These are phyloP conservation scores for Termitomyces titanicus DNA, from an alignment of 768 basidiomycete species.

Conservation along the genomic window DNA sequence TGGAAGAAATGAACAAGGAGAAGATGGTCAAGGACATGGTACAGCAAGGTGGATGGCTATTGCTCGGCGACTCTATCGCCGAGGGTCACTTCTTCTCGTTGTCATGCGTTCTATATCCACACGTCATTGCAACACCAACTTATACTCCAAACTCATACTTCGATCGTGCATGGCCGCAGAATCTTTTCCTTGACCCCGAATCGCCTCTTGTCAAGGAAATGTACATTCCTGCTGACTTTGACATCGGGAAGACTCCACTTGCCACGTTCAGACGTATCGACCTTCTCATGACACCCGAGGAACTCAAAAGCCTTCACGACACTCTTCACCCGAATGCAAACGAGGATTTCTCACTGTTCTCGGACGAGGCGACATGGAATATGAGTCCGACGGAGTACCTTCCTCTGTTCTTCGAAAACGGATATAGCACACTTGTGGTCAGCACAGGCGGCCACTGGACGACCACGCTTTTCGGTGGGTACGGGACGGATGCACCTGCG, in stretches of 20 bases:
- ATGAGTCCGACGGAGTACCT: slow-evolving; percentile 51
- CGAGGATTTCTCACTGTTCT: slow-evolving; percentile 42
- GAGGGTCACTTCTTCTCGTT: slow-evolving; percentile 76
- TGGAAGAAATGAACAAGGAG: slow-evolving; percentile 37
- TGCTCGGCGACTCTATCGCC: slow-evolving; percentile 67
- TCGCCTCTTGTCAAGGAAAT: slow-evolving; percentile 41
- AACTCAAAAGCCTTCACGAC: slow-evolving; percentile 44
- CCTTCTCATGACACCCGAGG: slow-evolving; percentile 45
- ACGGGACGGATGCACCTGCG: slow-evolving; percentile 7
- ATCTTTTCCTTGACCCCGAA: slow-evolving; percentile 54
- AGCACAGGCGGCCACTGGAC: slow-evolving; percentile 74
- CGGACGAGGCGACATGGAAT: slow-evolving; percentile 53
- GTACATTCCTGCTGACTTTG: slow-evolving; percentile 47
- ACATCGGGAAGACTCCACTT: slow-evolving; percentile 55
- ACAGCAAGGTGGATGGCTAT: slow-evolving; percentile 67
- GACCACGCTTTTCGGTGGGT: slow-evolving; percentile 43
- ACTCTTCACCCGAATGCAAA: slow-evolving; percentile 26
- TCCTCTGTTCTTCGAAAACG: slow-evolving; percentile 41
- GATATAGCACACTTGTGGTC: slow-evolving; percentile 60
- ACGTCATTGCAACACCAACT: slow-evolving; percentile 62
- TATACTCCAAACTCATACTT: slow-evolving; percentile 51
- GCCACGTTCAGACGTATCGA: slow-evolving; percentile 66
- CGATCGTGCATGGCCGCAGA: slow-evolving; percentile 64
- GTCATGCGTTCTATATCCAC: slow-evolving; percentile 62
- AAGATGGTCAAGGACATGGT: slow-evolving; percentile 54